These are phyloP conservation scores for Acanthamoeba culbertsoni DNA, from an alignment of 208 protist species.

Conservation along the genomic window DNA sequence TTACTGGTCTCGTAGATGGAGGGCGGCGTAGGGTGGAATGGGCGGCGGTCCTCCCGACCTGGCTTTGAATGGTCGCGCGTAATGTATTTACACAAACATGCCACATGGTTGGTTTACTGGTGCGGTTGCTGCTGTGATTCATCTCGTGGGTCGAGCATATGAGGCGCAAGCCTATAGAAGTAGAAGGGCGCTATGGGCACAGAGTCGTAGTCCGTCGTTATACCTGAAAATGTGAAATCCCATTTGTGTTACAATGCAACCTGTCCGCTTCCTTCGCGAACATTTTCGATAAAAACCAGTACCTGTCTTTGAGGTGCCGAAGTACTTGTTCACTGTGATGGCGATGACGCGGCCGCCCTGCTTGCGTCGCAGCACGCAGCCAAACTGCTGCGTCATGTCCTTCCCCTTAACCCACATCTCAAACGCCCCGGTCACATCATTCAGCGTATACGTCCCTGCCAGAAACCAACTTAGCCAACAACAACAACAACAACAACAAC, in stretches of 20 bases:
- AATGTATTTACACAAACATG: too few species aligned
- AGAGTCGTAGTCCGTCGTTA: background rate
- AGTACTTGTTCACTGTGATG: background rate
- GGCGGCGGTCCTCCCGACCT: too few species aligned
- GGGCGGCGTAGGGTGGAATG: too few species aligned
- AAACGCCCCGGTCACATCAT: background rate
- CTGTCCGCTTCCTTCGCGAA: background rate
- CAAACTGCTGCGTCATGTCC: constrained; percentile 13
- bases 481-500: too few species aligned
- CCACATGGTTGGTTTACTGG: too few species aligned
- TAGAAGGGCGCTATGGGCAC: background rate
- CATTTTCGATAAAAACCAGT: background rate
- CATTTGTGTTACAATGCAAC: background rate
- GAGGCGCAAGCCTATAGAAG: background rate
- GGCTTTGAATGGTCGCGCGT: too few species aligned
- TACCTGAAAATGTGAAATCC: background rate
- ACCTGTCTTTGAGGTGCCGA: background rate
- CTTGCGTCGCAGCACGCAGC: background rate
- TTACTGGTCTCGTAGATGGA: too few species aligned
- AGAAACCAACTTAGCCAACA: too few species aligned
- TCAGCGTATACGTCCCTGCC: background rate
- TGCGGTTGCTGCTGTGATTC: background rate
- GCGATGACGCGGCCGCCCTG: constrained; percentile 1
- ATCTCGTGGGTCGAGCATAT: background rate
- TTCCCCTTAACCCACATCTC: constrained; percentile 27